Evolutionary conservation across 2,329 filamentous ascomycete genomes (phyloP), one percentile per base, ranked within the genome.

Genomic region (Aspergillus sp.): DNA sequence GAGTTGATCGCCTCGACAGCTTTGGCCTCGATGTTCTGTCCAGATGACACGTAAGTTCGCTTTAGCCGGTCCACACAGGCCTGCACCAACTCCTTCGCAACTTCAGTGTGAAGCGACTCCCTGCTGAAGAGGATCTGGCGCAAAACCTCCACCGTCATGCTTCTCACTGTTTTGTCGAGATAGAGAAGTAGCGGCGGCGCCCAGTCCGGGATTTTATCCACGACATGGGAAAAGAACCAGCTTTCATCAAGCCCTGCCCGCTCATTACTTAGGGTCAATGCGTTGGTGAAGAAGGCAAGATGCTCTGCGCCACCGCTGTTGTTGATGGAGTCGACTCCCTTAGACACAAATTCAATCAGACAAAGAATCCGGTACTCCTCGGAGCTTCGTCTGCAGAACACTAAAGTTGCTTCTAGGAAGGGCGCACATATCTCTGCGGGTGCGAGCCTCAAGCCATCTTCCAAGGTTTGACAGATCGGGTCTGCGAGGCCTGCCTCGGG

Each of bases 391-490:
- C 60, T 49, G 39, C 76, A 70, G 45, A 78, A 82, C 0, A 65
- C 51, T 19, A 68, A 49, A 3, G 73, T 71, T 11, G 68, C 71
- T n/a, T 71, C 67, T 12, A 84, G 61, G 45, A 70, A 82, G 1
- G 75, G 70, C 11, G 66, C 62, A 19, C 63, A 61, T 12, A 69
- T 59, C 6, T 63, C 52, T 2, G 63, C 60, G 2, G 69, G 59
- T 11, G 69, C 66, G 8, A 71, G 67, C 12, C 66, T 67, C 29
- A 82, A 71, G 15, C 69, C 71, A 25, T 58, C 58, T 38, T 69
- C 62, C 25, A 84, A 52, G 1, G 74, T 72, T 26, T 61, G 55
- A 24, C 67, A 66, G 2, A 86, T 62, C 27, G 65, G 60, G 0
- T 53, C 44, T 22, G 57, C 42, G 15, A 58, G 30, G 26, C 76